A percentile compares a stretch with the other conserved stretches of the same genome.
Evolutionary conservation across 2,329 filamentous ascomycete species (phyloP).

Genomic region (Alternaria solani): DNA sequence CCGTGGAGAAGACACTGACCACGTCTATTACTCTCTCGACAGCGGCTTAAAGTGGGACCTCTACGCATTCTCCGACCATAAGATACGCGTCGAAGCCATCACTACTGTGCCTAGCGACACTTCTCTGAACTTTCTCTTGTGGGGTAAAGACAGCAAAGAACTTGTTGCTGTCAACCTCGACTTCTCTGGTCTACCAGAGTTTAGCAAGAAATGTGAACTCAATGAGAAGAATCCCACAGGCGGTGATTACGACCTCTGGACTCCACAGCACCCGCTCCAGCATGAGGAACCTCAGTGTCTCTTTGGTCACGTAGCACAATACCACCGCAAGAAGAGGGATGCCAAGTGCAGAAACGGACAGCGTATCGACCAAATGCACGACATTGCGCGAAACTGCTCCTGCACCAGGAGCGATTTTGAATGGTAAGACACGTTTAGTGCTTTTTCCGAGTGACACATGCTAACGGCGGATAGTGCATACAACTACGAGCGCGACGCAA

Average conservation of each 20-base stretch:
- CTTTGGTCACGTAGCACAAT: conserved; percentile 89
- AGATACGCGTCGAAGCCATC: conserved; percentile 79
- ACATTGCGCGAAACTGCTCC: conserved; percentile 75
- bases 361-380: conserved; percentile 70
- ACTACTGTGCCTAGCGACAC: conserved; percentile 89
- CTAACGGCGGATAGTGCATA: conserved; percentile 72
- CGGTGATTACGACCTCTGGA: conserved; percentile 86
- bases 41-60: conserved; percentile 82
- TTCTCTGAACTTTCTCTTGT: conserved; percentile 90
- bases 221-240: conserved; percentile 67
- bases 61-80: conserved; percentile 73
- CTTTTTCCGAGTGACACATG: background rate
- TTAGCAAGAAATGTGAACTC: conserved; percentile 74
- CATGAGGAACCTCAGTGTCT: conserved; percentile 81
- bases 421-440: conserved; percentile 68
- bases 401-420: conserved; percentile 90
- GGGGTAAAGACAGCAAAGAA: conserved; percentile 69
- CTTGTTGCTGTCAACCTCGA: conserved; percentile 84
- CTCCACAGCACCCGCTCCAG: conserved; percentile 81
- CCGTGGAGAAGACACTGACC: conserved; percentile 71
- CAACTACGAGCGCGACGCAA: conserved; percentile 83
- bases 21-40: conserved; percentile 78
- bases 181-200: conserved; percentile 74
- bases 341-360: conserved; percentile 82
- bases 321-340: conserved; percentile 86